phyloP scores from a whole-genome alignment of 257 asterid genomes.

The Paulownia fortunei region DNA sequence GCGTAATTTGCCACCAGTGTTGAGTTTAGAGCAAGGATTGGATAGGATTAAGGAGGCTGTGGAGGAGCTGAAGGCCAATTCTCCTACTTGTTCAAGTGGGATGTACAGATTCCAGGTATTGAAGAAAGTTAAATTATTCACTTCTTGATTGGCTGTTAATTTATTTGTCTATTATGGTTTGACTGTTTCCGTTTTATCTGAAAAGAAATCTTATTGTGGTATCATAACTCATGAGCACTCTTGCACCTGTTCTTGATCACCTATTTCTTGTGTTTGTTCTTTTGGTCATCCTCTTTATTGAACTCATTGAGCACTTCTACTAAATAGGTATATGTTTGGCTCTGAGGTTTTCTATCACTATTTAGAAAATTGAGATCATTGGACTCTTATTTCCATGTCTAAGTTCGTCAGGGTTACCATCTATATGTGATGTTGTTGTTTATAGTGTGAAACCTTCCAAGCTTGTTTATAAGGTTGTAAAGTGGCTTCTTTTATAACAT shows the following conservation, averaged over 20 bases:
- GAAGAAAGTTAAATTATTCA: background rate
- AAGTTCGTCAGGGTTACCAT: slow-evolving; percentile 5
- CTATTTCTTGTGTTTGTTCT: slow-evolving; percentile 12
- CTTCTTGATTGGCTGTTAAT: slow-evolving; percentile 10
- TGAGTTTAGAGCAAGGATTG: slow-evolving; percentile 84
- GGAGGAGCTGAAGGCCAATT: slow-evolving; percentile 61
- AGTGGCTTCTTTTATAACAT: background rate
- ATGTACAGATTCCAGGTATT: slow-evolving; percentile 86
- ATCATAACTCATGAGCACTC: background rate
- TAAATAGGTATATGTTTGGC: background rate
- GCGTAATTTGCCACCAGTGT: slow-evolving; percentile 69
- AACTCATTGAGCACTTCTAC: slow-evolving; percentile 1
- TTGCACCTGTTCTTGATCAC: slow-evolving; percentile 5
- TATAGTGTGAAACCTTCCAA: background rate
- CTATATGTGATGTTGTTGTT: background rate
- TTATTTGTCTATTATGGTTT: slow-evolving; percentile 12
- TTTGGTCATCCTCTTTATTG: background rate
- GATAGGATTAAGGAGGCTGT: slow-evolving; percentile 73
- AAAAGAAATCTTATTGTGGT: slow-evolving; percentile 16
- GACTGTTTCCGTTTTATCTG: slow-evolving; percentile 15
- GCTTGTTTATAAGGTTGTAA: background rate
- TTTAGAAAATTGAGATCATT: background rate
- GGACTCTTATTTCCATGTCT: background rate
- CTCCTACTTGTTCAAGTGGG: slow-evolving; percentile 74
- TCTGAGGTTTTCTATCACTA: background rate